These are phyloP conservation scores for Camelina laxa DNA, from an alignment of 345 rosid genomes.

Conservation along the genomic window DNA sequence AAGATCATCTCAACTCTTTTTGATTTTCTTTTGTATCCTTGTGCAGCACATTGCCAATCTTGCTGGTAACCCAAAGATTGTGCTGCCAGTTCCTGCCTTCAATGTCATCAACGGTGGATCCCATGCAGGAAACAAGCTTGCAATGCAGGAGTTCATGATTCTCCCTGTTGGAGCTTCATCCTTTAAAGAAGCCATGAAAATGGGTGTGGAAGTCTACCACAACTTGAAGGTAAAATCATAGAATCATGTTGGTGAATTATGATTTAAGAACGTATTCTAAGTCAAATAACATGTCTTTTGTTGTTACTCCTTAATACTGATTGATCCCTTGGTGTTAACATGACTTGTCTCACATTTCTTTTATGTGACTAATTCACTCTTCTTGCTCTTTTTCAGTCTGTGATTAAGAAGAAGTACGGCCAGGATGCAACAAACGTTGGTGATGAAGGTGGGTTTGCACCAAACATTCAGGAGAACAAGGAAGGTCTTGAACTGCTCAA, in stretches of 20 bases:
- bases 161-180: constrained; percentile 91
- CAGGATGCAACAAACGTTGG: constrained; percentile 99
- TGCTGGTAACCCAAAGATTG: constrained; percentile 91
- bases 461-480: constrained; percentile 98
- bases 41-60: constrained; percentile 75
- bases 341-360: neutral
- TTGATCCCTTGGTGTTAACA: neutral
- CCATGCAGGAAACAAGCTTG: constrained; percentile 98
- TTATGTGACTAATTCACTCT: neutral
- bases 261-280: neutral
- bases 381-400: constrained; percentile 30
- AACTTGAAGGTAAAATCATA: constrained; percentile 60
- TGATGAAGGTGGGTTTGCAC: constrained; percentile 99
- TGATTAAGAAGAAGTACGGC: constrained; percentile 70
- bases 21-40: neutral
- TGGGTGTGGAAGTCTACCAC: constrained; percentile 93
- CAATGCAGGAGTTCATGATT: constrained; percentile 99
- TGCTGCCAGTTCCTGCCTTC: constrained; percentile 96
- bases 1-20: constrained; percentile 13
- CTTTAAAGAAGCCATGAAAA: constrained; percentile 95
- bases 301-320: neutral
- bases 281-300: neutral
- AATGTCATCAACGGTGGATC: constrained; percentile 99
- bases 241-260: neutral
- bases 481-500: constrained; percentile 96